These are phyloP conservation scores for Euphorbia pulcherrima DNA, from an alignment of 345 rosid genomes.

Conservation along the genomic window DNA sequence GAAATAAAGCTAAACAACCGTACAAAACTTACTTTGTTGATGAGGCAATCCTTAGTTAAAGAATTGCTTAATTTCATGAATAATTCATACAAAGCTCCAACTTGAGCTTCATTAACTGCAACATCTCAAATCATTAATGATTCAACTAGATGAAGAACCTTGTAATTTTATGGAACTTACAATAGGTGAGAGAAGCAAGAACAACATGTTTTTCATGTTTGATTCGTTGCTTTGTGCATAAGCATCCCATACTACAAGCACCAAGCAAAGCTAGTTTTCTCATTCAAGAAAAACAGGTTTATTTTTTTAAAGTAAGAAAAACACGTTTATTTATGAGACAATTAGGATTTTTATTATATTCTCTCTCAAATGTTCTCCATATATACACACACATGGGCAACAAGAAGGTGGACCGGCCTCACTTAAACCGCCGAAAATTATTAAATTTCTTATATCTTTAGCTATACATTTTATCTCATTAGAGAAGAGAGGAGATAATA, in stretches of 20 bases:
- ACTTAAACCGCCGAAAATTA: no score
- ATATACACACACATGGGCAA: no score
- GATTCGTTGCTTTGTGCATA: slow-evolving; percentile 23
- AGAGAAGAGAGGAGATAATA: no score
- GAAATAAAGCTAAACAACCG: no score
- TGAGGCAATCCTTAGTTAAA: slow-evolving; percentile 48
- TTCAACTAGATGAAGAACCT: no score
- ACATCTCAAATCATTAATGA: neutral
- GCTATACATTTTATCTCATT: no score
- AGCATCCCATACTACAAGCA: slow-evolving; percentile 26
- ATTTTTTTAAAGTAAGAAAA: no score
- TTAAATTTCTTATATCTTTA: no score
- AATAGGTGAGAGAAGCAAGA: slow-evolving; percentile 36
- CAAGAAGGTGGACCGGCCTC: no score
- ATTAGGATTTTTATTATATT: no score
- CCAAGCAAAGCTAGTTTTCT: neutral
- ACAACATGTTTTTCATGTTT: slow-evolving; percentile 15
- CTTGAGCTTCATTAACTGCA: slow-evolving; percentile 56
- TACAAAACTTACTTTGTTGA: slow-evolving; percentile 61
- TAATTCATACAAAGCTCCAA: slow-evolving; percentile 50
- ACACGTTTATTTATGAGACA: neutral
- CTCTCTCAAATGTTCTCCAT: no score
- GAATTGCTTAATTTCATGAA: slow-evolving; percentile 63
- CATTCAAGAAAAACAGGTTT: no score
- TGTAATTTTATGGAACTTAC: slow-evolving; percentile 10